Percentiles rank a stretch among this genome's conserved stretches.
phyloP scores from a whole-genome alignment of 1,284 basidiomycete genomes.

The Pholiota adiposa region DNA sequence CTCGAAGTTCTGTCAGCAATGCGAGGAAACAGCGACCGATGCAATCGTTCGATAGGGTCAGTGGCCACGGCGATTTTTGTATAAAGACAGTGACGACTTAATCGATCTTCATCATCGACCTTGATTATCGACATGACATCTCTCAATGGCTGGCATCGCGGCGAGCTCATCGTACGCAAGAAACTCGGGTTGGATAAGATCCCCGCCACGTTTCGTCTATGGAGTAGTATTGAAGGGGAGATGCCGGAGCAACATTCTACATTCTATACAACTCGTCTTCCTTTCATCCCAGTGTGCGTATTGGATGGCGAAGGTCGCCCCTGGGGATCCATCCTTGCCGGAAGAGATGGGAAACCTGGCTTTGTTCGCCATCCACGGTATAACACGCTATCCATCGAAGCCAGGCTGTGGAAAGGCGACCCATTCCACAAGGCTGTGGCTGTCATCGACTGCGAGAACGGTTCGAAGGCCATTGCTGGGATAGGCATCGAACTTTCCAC shows the following conservation, averaged over 20 bases:
- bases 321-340: conserved; percentile 51
- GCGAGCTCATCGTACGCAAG: conserved; percentile 43
- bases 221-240: conserved; percentile 35
- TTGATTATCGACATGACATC: conserved; percentile 20
- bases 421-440: conserved; percentile 49
- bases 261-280: conserved; percentile 47
- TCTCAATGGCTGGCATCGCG: conserved; percentile 50
- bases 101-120: too few relatives aligned
- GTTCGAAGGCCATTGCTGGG: conserved; percentile 50
- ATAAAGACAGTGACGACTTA: neutral
- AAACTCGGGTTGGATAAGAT: conserved; percentile 38
- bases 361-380: conserved; percentile 48
- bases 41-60: neutral
- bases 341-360: conserved; percentile 40
- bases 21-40: neutral
- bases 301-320: conserved; percentile 47
- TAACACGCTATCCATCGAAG: conserved; percentile 45
- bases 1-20: neutral
- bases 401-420: conserved; percentile 58
- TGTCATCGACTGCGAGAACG: conserved; percentile 25
- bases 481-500: conserved; percentile 65
- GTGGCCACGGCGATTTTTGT: neutral
- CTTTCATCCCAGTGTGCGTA: conserved; percentile 50
- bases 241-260: conserved; percentile 46
- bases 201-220: conserved; percentile 32